Conservation (phyloP, 2,329 filamentous ascomycete genomes). For the Parastagonospora avenae region DNA sequence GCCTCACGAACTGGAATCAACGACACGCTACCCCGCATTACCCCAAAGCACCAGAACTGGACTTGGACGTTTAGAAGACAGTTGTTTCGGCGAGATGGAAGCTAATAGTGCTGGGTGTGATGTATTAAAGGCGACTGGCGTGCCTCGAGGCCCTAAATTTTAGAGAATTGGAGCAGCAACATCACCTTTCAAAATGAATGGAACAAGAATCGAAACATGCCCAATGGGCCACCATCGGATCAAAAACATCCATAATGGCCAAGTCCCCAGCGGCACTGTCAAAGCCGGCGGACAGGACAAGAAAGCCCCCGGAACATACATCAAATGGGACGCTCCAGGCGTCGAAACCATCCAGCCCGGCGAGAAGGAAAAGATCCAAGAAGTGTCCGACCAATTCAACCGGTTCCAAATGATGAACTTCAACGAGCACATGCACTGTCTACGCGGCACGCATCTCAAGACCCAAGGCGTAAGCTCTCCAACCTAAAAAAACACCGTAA, state of each 20-base stretch:
- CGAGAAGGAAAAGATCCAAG: conserved; percentile 53
- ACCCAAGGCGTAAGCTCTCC: conserved; percentile 49
- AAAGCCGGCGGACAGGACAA: conserved; percentile 31
- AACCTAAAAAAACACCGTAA: background rate
- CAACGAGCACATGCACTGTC: conserved; percentile 45
- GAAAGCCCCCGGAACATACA: conserved; percentile 42
- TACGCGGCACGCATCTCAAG: conserved; percentile 51
- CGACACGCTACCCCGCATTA: conserved; percentile 18
- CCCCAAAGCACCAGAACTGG: background rate
- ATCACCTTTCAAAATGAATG: conserved; percentile 11
- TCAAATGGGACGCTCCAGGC: conserved; percentile 48
- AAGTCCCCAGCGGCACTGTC: conserved; percentile 29
- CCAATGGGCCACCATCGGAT: conserved; percentile 29
- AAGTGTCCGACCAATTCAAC: conserved; percentile 54
- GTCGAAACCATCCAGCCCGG: conserved; percentile 49
- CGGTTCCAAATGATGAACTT: conserved; percentile 52
- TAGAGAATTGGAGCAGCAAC: background rate
- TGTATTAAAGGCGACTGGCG: background rate
- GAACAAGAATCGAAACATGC: conserved; percentile 21
- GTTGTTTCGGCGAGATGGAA: conserved; percentile 13
- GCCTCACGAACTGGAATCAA: conserved; percentile 13
- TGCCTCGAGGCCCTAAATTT: background rate
- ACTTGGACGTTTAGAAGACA: background rate
- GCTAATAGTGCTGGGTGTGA: conserved; percentile 4
- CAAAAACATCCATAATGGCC: conserved; percentile 33